Base-by-base conservation (phyloP, 257 asterid species). In the Petunia axillaris region DNA sequence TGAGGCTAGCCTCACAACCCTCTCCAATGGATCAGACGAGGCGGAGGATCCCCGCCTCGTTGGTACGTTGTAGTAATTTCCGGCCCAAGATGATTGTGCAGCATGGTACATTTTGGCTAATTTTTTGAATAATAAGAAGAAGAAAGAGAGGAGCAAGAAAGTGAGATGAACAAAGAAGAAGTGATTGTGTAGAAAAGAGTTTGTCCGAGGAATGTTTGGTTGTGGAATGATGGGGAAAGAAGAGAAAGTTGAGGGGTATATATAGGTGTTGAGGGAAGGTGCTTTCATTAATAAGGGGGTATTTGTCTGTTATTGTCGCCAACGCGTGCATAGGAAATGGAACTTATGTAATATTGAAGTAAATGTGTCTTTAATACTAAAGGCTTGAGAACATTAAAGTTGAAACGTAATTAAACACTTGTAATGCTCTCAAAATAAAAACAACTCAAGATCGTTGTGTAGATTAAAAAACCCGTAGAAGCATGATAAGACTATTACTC, bases 251-350 rank as follows among this genome's bases (percentile, higher is more conserved):
- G 74, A 55, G 8, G 79, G 55, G 7, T 62, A 40, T 62, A 50
- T 84, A 82, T 82, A 71, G 50, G 43, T 38, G 66, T 9, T 1
- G 15, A 59, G 71, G 68, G 48, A 59, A 67, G 48, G 55, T 43
- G 6, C 3, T 16, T n/a, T 66, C 75, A 67, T 67, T 7, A 67
- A 67, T 44, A 6, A 67, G 53, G 14, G 53, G 55, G 55, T 67
- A 67, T 67, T 67, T 67, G 75, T 67, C 55, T 44, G 11, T 41
- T 83, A 84, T 83, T 64, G 80, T 90, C 90, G 87, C 82, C 35
- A 80, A 89, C 81, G 95, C 92, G 91, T 88, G 95, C 90, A 39
- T 65, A 63, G 80, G 71, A 77, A 79, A 59, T 77, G 39, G 39
- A 57, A 55, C 76, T 82, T 79, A 54, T 82, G 81, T 67, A 82